These are phyloP conservation scores for Metroxylon sagu DNA, from an alignment of 176 grass and related monocot genomes.

Conservation along the genomic window DNA sequence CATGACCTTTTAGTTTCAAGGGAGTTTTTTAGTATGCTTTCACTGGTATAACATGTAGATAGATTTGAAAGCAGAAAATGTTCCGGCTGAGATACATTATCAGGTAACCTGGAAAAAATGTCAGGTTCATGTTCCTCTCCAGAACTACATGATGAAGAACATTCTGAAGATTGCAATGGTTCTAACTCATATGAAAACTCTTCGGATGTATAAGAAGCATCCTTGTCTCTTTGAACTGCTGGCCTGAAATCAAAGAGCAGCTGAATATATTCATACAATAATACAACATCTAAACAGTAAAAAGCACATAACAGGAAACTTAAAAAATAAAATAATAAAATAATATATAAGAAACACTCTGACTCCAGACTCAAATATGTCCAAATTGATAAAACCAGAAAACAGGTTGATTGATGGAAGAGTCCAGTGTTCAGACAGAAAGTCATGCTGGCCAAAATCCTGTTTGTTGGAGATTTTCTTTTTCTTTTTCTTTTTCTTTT, in stretches of 20 bases:
- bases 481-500: too few relatives aligned
- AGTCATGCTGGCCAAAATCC: too few relatives aligned
- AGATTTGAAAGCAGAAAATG: conserved; percentile 17
- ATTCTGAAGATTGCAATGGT: conserved; percentile 45
- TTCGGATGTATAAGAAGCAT: conserved; percentile 47
- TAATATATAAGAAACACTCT: too few relatives aligned
- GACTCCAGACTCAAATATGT: too few relatives aligned
- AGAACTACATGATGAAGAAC: conserved; percentile 66
- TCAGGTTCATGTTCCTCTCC: conserved; percentile 47
- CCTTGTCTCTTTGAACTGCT: conserved; percentile 40
- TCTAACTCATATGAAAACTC: conserved; percentile 55
- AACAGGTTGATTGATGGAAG: too few relatives aligned
- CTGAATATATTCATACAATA: too few relatives aligned
- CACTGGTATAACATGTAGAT: conserved; percentile 21
- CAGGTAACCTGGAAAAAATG: conserved; percentile 11
- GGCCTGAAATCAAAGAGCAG: conserved; percentile 25
- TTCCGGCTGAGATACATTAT: conserved; percentile 10
- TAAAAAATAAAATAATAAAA: neutral
- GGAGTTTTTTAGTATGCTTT: conserved; percentile 21
- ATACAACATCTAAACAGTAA: neutral
- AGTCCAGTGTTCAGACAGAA: too few relatives aligned
- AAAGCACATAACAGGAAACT: neutral
- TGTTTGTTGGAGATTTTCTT: too few relatives aligned
- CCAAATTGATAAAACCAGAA: too few relatives aligned
- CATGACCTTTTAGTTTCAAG: conserved; percentile 30